Base-by-base conservation (phyloP, 371 early-diverging fungal species). In the Mucor saturninus region DNA sequence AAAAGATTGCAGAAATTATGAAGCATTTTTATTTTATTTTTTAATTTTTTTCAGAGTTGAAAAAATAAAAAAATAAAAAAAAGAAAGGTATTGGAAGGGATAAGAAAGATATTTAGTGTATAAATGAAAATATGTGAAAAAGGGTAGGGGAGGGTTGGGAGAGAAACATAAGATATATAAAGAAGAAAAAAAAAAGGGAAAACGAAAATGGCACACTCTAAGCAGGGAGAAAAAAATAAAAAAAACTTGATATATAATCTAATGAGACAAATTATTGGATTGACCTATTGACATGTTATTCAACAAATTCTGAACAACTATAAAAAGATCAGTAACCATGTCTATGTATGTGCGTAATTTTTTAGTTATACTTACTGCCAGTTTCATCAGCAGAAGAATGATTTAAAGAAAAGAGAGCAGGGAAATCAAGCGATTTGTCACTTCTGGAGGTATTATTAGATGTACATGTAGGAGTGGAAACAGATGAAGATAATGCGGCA, bases 361-460 rank as follows among this genome's bases (percentile, higher is more conserved):
- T 3, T 37, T 6, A 4, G 7, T 5, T 38, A 43, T 21, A 69
- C 69, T 69, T 64, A 69, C 69, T 59, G 51, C 64, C 65, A 31
- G 69, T 64, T 61, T 69, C 69, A 64, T 69, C 69, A 48, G 59
- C 57, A 46, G 64, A 68, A 26, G 68, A 68, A 52, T 68, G 68
- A 26, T 64, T 68, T 51, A 59, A 29, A 37, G 68, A 68, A 49
- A 69, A 69, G 10, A 69, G 57, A 49, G 65, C 61, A 42, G 69
- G 69, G 32, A 62, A 67, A 46, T 65, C 65, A 42, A 65, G 48
- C 15, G 59, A 46, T 32, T 65, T 59, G 46, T 61, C 30, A 37
- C 7, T 40, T 28, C 26, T 50, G 30, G 50, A 50, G 50, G 50
- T 50, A 50, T 50, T 50, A 30, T 50, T 50, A 21, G 50, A 50